These are phyloP conservation scores for Chrysanthemum makinoi DNA, from an alignment of 129 eudicot species.

Conservation along the genomic window DNA sequence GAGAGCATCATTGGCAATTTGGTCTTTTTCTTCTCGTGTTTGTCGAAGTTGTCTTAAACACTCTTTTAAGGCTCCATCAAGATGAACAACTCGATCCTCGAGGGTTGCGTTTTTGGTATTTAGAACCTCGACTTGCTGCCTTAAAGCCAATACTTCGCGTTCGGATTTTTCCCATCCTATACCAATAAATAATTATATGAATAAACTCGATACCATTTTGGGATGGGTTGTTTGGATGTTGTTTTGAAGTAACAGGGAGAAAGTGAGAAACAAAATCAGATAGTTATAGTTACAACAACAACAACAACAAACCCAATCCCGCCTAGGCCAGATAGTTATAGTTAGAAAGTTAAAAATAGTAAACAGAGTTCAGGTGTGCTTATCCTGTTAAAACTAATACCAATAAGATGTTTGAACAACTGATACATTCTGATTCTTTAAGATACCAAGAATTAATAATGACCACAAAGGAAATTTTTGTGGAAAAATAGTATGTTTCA, in stretches of 20 bases:
- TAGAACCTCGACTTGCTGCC: slow-evolving; percentile 36
- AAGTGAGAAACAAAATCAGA: too few relatives aligned
- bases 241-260: too few relatives aligned
- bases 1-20: slow-evolving; percentile 26
- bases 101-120: slow-evolving; percentile 27
- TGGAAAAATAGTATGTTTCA: too few relatives aligned
- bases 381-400: too few relatives aligned
- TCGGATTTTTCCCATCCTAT: slow-evolving; percentile 54
- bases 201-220: not conserved
- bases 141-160: slow-evolving; percentile 30
- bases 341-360: too few relatives aligned
- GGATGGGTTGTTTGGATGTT: not conserved
- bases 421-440: too few relatives aligned
- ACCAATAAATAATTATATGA: slow-evolving; percentile 15
- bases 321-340: too few relatives aligned
- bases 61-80: slow-evolving; percentile 44
- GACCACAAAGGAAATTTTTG: too few relatives aligned
- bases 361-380: too few relatives aligned
- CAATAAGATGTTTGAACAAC: not conserved
- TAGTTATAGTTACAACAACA: too few relatives aligned
- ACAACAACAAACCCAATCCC: too few relatives aligned
- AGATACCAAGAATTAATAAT: too few relatives aligned
- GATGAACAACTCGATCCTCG: slow-evolving; percentile 38
- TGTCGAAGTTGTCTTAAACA: slow-evolving; percentile 42
- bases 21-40: slow-evolving; percentile 46